Base-by-base conservation (phyloP, 805 yeast species). In the Hagleromyces aurorensis region DNA sequence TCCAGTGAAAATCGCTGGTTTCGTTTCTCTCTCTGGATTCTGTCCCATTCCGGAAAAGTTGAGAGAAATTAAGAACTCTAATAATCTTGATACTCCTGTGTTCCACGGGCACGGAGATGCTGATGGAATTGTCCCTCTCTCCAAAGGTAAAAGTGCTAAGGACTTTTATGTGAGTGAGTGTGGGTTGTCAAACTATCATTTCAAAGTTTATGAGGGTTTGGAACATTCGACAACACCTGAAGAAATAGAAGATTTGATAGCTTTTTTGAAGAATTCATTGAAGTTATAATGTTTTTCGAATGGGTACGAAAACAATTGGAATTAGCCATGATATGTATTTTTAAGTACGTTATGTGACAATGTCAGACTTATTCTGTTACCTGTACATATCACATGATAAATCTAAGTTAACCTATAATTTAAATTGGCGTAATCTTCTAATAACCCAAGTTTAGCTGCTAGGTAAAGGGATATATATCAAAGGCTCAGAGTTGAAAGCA, bases 61-160 rank as follows among this genome's bases (percentile, higher is more conserved):
- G 16, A 30, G 25, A 7, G 34, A 37, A n/a, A 19, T 44, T 22
- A 37, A 50, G 32, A 37, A 47, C 9, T 54, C 58, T n/a, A 47
- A 50, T 19, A 84, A 85, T 50, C 49, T 57, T 10, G 58, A 64
- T 5, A 81, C 94, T 0, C 94, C 94, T 1, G 62, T 84, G 6
- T 84, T 86, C 61, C 82, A 83, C 44, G 94, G 91, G 6, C 96
- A 89, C 55, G 97, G 98, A 18, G 73, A 75, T 4, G 56, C 50
- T 3, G 97, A 89, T 51, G 80, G 79, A 1, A 62, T 87, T 3
- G 70, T 89, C 7, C 29, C 55, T 4, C 23, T 47, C n/a, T 11
- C 24, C 13, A 34, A 36, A 6, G 59, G 53, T 9, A 43, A 57
- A 6, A 53, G 40, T 14, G 76, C 72, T 3, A 48, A 59, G 23